phyloP scores from a whole-genome alignment of 768 basidiomycete species.

The Kwoniella sp. region DNA sequence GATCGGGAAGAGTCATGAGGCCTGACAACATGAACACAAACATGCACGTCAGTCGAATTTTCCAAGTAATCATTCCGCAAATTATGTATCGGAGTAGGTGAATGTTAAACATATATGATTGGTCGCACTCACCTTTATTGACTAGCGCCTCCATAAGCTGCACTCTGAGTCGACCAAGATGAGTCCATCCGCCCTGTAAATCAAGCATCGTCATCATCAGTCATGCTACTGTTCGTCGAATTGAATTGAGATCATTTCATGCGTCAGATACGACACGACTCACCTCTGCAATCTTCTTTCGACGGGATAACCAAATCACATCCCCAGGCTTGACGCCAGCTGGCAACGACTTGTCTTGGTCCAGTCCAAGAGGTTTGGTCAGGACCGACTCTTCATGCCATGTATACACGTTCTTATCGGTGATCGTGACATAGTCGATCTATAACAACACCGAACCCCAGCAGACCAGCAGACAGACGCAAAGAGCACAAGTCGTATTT shows the following conservation, averaged over 20 bases:
- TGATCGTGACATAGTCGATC: conserved; percentile 53
- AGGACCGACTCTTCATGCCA: conserved; percentile 49
- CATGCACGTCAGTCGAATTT: too few species aligned
- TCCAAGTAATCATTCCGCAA: too few species aligned
- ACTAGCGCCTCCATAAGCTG: conserved; percentile 70
- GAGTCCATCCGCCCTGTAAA: conserved; percentile 78
- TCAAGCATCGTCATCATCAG: background rate
- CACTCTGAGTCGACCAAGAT: conserved; percentile 69
- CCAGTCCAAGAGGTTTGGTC: conserved; percentile 36
- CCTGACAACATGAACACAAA: too few species aligned
- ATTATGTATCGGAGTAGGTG: too few species aligned
- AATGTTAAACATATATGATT: too few species aligned
- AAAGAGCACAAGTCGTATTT: too few species aligned
- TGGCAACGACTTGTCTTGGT: conserved; percentile 34
- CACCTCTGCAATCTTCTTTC: conserved; percentile 54
- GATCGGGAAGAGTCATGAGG: conserved; percentile 62
- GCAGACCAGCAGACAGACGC: too few species aligned
- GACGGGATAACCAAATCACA: conserved; percentile 53
- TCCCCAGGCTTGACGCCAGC: conserved; percentile 53
- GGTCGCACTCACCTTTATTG: conserved; percentile 60
- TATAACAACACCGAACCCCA: too few species aligned
- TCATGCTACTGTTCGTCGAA: too few species aligned
- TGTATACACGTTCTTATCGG: conserved; percentile 38
- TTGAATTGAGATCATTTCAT: too few species aligned
- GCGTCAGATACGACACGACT: conserved; percentile 11